These are phyloP conservation scores for Colletotrichum sp. DNA, from an alignment of 2,329 filamentous ascomycete species.

Conservation along the genomic window DNA sequence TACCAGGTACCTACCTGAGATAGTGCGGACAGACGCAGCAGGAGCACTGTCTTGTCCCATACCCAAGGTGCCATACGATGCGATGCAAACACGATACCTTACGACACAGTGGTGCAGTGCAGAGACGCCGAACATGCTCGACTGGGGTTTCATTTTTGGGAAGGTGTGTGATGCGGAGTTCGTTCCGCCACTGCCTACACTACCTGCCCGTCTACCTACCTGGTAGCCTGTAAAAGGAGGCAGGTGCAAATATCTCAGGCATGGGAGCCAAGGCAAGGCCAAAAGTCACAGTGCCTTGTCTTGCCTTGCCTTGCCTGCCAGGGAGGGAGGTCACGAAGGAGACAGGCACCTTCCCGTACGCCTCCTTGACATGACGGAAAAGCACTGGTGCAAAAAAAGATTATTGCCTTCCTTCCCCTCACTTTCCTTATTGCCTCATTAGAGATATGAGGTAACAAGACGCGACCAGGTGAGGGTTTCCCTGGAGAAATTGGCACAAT, in stretches of 20 bases:
- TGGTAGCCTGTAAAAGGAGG: background rate
- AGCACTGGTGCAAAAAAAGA: background rate
- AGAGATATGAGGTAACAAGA: background rate
- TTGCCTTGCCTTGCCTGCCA: background rate
- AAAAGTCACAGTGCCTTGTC: background rate
- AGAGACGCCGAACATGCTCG: background rate
- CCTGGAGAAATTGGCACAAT: background rate
- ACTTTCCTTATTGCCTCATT: background rate
- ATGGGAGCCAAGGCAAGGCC: background rate
- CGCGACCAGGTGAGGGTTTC: background rate
- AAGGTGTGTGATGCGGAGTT: constrained; percentile 15
- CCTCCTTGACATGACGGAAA: background rate
- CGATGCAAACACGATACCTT: background rate
- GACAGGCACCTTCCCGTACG: background rate
- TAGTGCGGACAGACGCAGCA: background rate
- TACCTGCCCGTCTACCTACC: background rate
- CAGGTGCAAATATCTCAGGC: background rate
- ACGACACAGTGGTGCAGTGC: constrained; percentile 11
- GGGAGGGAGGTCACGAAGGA: background rate
- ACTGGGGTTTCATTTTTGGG: constrained; percentile 14
- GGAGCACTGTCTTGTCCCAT: background rate
- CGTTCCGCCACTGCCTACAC: background rate
- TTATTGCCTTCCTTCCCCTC: background rate
- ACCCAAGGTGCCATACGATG: background rate
- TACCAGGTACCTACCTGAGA: background rate